These are phyloP conservation scores for Colletotrichum liriopes DNA, from an alignment of 2,329 filamentous ascomycete genomes.

Conservation along the genomic window DNA sequence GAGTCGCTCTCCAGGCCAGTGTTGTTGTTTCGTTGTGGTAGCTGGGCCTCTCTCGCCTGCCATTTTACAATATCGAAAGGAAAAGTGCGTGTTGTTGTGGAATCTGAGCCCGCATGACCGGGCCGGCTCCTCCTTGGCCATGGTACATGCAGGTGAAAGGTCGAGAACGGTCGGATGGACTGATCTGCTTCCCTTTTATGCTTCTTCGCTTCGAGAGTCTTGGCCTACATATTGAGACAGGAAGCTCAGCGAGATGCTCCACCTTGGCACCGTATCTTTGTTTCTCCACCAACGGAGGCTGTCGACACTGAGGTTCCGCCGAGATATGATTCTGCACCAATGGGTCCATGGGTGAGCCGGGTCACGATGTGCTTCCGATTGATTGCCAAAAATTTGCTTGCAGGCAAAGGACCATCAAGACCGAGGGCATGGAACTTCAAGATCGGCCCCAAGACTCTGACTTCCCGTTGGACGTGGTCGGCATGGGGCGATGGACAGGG, in stretches of 20 bases:
- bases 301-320: constrained; percentile 2
- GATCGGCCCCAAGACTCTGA: constrained; percentile 10
- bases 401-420: constrained; percentile 1
- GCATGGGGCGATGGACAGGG: constrained; percentile 16
- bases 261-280: constrained; percentile 21
- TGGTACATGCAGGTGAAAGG: constrained; percentile 22
- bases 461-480: constrained; percentile 11
- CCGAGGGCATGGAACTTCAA: constrained; percentile 18
- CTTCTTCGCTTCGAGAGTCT: constrained; percentile 17
- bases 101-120: constrained; percentile 30
- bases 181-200: constrained; percentile 41
- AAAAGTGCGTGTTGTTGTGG: neutral
- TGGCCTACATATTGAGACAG: constrained; percentile 33
- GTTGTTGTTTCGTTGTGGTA: neutral
- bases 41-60: constrained; percentile 2
- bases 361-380: constrained; percentile 18
- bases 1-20: neutral
- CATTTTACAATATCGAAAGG: neutral
- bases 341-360: neutral
- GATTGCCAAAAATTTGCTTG: constrained; percentile 22
- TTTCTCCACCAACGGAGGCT: constrained; percentile 41
- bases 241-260: constrained; percentile 28
- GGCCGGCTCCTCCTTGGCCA: constrained; percentile 32
- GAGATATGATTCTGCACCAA: constrained; percentile 27
- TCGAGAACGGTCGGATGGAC: constrained; percentile 21